A percentile compares a stretch with the other conserved stretches of the same genome.
Conservation (phyloP, 1,284 basidiomycete genomes). For the Ceratobasidium sp. region DNA sequence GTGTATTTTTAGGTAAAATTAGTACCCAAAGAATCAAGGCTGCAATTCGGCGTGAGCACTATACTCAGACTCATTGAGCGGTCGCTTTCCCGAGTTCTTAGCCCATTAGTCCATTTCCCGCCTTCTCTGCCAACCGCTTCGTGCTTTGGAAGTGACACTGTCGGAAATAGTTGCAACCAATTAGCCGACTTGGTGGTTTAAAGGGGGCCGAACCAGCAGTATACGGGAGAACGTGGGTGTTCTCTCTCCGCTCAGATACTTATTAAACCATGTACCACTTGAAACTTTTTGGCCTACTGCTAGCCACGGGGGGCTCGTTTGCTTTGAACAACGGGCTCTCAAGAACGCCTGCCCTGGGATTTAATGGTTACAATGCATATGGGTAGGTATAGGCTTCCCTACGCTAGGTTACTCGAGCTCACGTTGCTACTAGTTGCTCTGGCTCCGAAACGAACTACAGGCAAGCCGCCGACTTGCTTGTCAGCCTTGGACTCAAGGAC, state of each 20-base stretch:
- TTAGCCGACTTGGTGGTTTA: neutral
- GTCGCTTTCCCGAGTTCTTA: conserved; percentile 2
- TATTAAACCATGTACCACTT: neutral
- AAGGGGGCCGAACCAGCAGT: neutral
- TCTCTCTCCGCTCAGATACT: neutral
- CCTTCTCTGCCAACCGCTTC: neutral
- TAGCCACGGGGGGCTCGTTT: neutral
- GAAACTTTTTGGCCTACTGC: neutral
- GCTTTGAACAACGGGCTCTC: conserved; percentile 55
- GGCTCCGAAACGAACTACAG: conserved; percentile 52
- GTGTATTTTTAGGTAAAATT: too few relatives aligned
- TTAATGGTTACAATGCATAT: conserved; percentile 58
- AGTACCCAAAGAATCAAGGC: too few relatives aligned
- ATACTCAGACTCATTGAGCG: neutral
- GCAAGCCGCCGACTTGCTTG: conserved; percentile 49
- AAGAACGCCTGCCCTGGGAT: conserved; percentile 56
- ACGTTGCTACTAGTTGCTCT: conserved; percentile 47
- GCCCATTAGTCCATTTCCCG: conserved; percentile 21
- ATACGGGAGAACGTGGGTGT: neutral
- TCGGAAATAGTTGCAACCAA: neutral
- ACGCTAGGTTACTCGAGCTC: neutral
- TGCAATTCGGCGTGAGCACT: too few relatives aligned
- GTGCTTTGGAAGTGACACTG: neutral
- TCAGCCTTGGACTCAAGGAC: conserved; percentile 49
- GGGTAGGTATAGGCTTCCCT: conserved; percentile 46